Evolutionary conservation across 148 eudicot genomes (phyloP), one percentile per base, ranked within the genome.

Genomic region (Rhododendron ferrugineum): DNA sequence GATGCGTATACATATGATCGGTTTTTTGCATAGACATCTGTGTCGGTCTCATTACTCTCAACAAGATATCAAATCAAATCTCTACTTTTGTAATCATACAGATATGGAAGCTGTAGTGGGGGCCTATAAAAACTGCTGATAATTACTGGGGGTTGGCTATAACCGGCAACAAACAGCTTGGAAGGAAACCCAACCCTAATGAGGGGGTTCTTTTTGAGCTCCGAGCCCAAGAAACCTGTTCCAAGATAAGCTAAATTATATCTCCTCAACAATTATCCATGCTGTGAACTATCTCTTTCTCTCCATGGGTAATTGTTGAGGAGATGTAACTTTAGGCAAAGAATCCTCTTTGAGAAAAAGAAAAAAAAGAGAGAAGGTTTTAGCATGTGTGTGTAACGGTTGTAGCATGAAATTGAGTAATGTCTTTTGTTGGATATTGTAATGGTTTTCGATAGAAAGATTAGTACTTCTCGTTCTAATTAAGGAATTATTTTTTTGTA

Each of bases 201-300:
- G 56, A n/a, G 77, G 87, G 78, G 23, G 64, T 79, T 26, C 32
- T 26, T n/a, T 72, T 84, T 40, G 86, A 76, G 72, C 81, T 58
- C 54, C 81, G 86, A 84, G 81, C 54, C 47, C 44, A 20, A 20
- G 50, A 36, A 10, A 22, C 37, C 47, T 6, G n/a, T 36, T 75
- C 79, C 79, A 37, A 74, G 46, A 36, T 74, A 18, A 15, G 78
- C 78, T 72, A 34, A 1, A 34, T 34, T 34, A 34, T 26, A 62
- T 34, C 72, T 34, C n/a, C n/a, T n/a, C n/a, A n/a, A n/a, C n/a
- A n/a, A n/a, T n/a, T n/a, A n/a, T n/a, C n/a, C n/a, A n/a, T 8
- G 26, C 54, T 54, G 22, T 54, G 60, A 4, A 47, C 84, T 66
- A 28, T 82, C 66, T 72, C 85, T 73, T 78, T 68, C 85, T 66